phyloP scores from a whole-genome alignment of 768 basidiomycete genomes.

The Tricholoma furcatifolium region DNA sequence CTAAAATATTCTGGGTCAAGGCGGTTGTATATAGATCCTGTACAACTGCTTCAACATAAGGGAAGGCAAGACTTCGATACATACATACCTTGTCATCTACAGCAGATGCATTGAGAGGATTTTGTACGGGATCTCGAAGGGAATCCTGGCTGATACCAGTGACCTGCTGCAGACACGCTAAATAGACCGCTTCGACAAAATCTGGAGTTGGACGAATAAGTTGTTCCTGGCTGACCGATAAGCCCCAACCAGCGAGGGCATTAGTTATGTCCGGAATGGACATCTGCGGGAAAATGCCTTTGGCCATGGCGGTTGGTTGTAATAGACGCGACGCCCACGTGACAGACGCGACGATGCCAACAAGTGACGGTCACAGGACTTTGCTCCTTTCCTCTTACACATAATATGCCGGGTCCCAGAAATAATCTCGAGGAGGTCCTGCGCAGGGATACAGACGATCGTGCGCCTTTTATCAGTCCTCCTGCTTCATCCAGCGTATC shows the following conservation, averaged over 20 bases:
- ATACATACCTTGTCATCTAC: conserved; percentile 53
- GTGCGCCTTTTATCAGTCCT: background rate
- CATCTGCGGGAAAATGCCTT: conserved; percentile 66
- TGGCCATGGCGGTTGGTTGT: conserved; percentile 33
- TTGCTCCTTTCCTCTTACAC: background rate
- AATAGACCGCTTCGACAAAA: conserved; percentile 70
- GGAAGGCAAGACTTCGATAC: background rate
- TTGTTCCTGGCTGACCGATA: conserved; percentile 65
- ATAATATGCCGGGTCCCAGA: conserved; percentile 23
- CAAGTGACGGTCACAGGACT: conserved; percentile 7
- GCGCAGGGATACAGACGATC: conserved; percentile 19
- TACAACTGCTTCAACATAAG: background rate
- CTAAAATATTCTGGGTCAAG: conserved; percentile 59
- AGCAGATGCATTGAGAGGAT: conserved; percentile 48
- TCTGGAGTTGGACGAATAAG: conserved; percentile 66
- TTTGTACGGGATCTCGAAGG: conserved; percentile 59
- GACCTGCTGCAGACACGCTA: conserved; percentile 70
- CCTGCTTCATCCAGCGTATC: conserved; percentile 10
- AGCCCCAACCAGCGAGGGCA: conserved; percentile 66
- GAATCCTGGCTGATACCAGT: conserved; percentile 58
- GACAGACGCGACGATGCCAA: conserved; percentile 16
- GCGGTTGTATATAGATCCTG: conserved; percentile 69
- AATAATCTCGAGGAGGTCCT: conserved; percentile 44
- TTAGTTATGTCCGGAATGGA: conserved; percentile 60
- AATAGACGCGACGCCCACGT: conserved; percentile 27